Conservation (phyloP, 2,329 filamentous ascomycete species). For the Pseudogymnoascus sp. region DNA sequence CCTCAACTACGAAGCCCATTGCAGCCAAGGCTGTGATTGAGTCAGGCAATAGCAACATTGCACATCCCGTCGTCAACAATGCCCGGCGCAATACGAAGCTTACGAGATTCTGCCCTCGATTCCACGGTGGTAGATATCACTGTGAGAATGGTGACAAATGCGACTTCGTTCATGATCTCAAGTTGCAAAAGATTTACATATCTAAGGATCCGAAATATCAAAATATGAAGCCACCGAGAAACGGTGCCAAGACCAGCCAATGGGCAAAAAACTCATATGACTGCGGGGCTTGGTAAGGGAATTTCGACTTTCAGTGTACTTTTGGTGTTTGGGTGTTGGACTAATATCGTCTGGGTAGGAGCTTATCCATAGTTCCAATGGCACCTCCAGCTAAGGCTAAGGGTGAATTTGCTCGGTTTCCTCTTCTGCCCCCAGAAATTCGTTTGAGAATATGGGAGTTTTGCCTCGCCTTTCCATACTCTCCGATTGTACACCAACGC, state of each 20-base stretch:
- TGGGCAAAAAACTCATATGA: conserved; percentile 8
- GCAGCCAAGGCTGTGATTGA: not conserved
- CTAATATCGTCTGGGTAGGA: conserved; percentile 6
- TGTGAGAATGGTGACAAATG: not conserved
- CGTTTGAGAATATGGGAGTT: conserved; percentile 12
- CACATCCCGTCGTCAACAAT: not conserved
- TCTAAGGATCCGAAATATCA: not conserved
- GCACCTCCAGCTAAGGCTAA: not conserved
- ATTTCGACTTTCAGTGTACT: not conserved
- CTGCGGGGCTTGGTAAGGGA: conserved; percentile 5
- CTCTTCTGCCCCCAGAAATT: conserved; percentile 10
- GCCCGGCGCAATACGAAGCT: not conserved
- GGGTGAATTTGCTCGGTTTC: conserved; percentile 8
- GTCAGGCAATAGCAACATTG: not conserved
- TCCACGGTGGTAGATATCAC: conserved; percentile 1
- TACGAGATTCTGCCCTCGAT: not conserved
- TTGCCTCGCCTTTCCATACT: conserved; percentile 18
- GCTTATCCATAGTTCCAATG: not conserved
- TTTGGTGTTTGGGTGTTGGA: not conserved
- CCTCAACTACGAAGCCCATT: not conserved
- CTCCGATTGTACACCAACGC: conserved; percentile 24
- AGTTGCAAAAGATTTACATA: not conserved
- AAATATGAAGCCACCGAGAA: not conserved
- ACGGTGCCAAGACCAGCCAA: conserved; percentile 1
- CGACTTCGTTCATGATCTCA: not conserved